Conservation (phyloP, 2,329 filamentous ascomycete species). For the Ophiostoma sp. region DNA sequence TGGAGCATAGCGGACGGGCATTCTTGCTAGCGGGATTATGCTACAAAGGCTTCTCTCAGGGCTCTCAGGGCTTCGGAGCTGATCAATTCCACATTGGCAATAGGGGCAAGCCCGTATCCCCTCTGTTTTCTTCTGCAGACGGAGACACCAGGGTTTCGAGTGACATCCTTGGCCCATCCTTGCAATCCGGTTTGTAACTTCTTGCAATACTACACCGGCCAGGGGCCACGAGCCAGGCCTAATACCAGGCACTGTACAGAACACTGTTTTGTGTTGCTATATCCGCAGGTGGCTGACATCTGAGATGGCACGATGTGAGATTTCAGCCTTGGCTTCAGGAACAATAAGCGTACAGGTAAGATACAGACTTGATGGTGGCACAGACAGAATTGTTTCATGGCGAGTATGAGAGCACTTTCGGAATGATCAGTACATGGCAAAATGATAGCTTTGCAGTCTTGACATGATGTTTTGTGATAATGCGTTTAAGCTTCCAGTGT, state of each 20-base stretch:
- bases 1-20: background rate
- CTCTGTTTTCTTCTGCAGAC: background rate
- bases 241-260: background rate
- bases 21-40: background rate
- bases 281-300: background rate
- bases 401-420: background rate
- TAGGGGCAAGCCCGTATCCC: background rate
- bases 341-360: background rate
- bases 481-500: background rate
- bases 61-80: background rate
- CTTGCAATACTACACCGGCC: background rate
- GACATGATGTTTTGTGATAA: background rate
- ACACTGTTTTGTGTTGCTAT: background rate
- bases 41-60: conserved; percentile 3
- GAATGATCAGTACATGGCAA: background rate
- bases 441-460: background rate
- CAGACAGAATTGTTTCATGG: background rate
- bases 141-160: conserved; percentile 6
- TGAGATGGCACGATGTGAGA: background rate
- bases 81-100: background rate
- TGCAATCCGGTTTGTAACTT: background rate
- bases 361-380: background rate
- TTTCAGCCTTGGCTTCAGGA: background rate
- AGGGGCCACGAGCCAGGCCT: background rate
- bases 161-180: background rate